Evolutionary conservation across 805 yeast species (phyloP).

Genomic region (Candida xiaguanensis): DNA sequence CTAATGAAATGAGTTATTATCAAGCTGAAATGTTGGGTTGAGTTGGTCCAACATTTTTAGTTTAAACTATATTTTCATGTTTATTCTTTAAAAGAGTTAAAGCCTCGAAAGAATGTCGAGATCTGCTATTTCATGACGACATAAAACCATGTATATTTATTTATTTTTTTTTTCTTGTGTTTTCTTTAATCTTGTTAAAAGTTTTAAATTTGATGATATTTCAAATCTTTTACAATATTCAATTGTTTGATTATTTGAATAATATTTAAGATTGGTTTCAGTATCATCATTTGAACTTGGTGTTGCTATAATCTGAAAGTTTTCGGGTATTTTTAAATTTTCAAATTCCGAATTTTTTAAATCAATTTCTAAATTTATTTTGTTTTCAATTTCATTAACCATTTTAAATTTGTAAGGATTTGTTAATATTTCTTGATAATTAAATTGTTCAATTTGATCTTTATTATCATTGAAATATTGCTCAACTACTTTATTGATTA

Average conservation of each 20-base stretch:
- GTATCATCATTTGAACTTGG: neutral
- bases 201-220: too few relatives aligned
- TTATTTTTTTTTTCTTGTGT: too few relatives aligned
- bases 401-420: conserved; percentile 13
- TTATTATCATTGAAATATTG: conserved; percentile 12
- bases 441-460: conserved; percentile 13
- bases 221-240: conserved; percentile 27
- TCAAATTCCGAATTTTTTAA: conserved; percentile 11
- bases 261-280: conserved; percentile 24
- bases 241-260: conserved; percentile 35
- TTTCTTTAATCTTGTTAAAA: too few relatives aligned
- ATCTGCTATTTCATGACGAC: too few relatives aligned
- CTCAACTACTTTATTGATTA: conserved; percentile 34
- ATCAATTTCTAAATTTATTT: conserved; percentile 18
- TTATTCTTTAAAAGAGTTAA: too few relatives aligned
- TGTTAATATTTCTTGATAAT: conserved; percentile 11
- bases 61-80: too few relatives aligned
- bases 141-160: too few relatives aligned
- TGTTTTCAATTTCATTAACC: conserved; percentile 16
- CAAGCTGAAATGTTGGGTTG: too few relatives aligned
- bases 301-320: conserved; percentile 27
- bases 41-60: too few relatives aligned
- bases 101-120: too few relatives aligned
- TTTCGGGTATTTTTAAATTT: conserved; percentile 20
- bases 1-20: too few relatives aligned